A percentile compares a stretch with the other conserved stretches of the same genome.
Conservation (phyloP, 169 alveolate genomes). For the Plasmodium chabaudi region DNA sequence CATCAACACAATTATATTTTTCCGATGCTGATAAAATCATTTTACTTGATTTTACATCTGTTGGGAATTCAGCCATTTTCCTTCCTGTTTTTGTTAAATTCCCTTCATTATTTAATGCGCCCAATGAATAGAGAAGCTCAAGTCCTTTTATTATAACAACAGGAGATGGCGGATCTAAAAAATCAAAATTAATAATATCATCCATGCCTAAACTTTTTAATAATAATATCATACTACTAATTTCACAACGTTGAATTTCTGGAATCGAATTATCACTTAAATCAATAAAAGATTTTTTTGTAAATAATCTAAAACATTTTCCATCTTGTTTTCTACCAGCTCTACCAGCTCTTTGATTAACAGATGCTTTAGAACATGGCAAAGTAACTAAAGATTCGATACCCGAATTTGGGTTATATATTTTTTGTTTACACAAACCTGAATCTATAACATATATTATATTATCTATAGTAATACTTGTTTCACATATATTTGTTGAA, state of each 20-base stretch:
- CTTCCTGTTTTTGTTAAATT: conserved; percentile 97
- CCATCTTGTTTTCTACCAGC: conserved; percentile 99
- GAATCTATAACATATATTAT: conserved; percentile 97
- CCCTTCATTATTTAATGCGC: conserved; percentile 98
- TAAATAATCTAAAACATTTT: conserved; percentile 97
- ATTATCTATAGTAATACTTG: conserved; percentile 98
- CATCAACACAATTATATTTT: conserved; percentile 96
- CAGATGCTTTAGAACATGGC: conserved; percentile 99
- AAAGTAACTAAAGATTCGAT: conserved; percentile 97
- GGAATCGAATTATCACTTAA: conserved; percentile 96
- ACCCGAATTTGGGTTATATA: conserved; percentile 96
- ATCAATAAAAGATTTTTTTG: conserved; percentile 97
- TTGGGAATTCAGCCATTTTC: conserved; percentile 99
- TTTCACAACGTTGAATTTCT: conserved; percentile 97
- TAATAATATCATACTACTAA: conserved; percentile 93
- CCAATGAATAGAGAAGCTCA: conserved; percentile 97
- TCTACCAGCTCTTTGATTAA: conserved; percentile 99
- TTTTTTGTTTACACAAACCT: conserved; percentile 98
- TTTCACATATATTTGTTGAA: conserved; percentile 99
- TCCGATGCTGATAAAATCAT: conserved; percentile 90
- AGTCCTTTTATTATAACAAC: conserved; percentile 96
- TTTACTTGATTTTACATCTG: conserved; percentile 98
- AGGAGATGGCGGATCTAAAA: conserved; percentile 99
- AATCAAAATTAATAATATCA: conserved; percentile 98
- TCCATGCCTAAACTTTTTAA: conserved; percentile 96